Evolutionary conservation across 1,139 yeast species (phyloP), one percentile per base, ranked within the genome.

Genomic region (Geotrichum australiense): DNA sequence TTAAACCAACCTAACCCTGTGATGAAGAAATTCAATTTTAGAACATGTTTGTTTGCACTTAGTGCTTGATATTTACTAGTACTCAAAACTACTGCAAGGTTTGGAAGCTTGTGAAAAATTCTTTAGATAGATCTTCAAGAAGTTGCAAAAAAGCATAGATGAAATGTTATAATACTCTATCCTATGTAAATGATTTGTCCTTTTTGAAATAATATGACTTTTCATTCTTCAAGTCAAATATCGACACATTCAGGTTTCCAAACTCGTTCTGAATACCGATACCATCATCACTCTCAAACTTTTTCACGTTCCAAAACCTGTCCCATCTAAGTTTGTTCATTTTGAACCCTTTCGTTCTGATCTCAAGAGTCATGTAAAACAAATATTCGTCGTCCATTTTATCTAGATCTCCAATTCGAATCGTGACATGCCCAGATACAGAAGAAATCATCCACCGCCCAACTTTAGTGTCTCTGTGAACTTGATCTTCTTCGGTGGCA

Each of bases 301-400:
- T 29, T 18, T 29, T 29, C 21, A 18, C 32, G 21, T 14, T 29
- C 32, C 32, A 29, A 29, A 29, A 29, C 12, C 21, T 29, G 7
- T 21, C 12, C 32, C 32, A 29, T 15, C 32, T 5, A 11, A 29
- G 14, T 15, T 78, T 78, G 52, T 78, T 86, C 49, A 70, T 71
- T 47, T 68, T 65, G 36, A 68, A 69, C 0, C 87, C 87, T 35
- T 78, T 65, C 27, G 73, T 66, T 41, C 66, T 68, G 29, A 86
- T 71, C 42, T 70, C 68, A 41, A 82, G 68, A 48, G 70, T 71
- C 61, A 84, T 87, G 48, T 71, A 71, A 57, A 83, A 84, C 12
- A 66, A 59, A 54, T 80, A 83, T 49, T 74, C 73, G 2, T 74
- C 73, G 5, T 76, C 83, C 1, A 79, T 71, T 16, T 66, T 58